Base-by-base conservation (phyloP, 1,139 yeast species). In the Candida tetrigidarum region DNA sequence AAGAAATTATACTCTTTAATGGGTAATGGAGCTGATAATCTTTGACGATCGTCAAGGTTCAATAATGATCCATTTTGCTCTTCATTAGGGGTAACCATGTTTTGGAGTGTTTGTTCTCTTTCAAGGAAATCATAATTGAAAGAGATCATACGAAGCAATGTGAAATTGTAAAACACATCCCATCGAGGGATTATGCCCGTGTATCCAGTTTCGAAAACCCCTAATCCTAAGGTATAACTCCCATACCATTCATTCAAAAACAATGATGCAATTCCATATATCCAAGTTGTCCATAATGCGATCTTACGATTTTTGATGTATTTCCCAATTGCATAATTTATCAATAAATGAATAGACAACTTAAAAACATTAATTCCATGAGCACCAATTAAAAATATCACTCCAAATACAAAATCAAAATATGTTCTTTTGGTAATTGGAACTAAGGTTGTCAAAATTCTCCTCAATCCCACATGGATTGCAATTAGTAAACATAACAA, bases 141-240 rank as follows among this genome's bases (percentile, higher is more conserved):
- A 46, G 97, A 88, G 40, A 95, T 67, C 80, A 91, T 81, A 54
- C 97, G 76, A 44, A 95, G 74, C 51, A 93, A 70, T 0, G 96
- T 85, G 64, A 95, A 90, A 64, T 93, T 95, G 75, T 84, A 95
- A 57, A 88, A 89, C 7, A 95, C 97, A 60, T 93, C 98, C 99
- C 99, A 95, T 54, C 98, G 74, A 15, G 82, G 76, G 53, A 93
- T 83, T 20, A 92, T 76, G 0, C 99, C 98, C 60, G 71, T 74
- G 56, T 76, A 83, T 1, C 81, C 77, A 28, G 65, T 53, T 56
- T 84, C 96, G 53, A 89, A 61, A 19, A 78, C 63, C 0, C 70
- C 62, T 18, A 83, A 55, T 2, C 81, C 84, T 44, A 79, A 74
- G 14, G 78, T 80, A 47, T 77, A 71, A 22, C 78, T 74, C 44